Evolutionary conservation across 1,139 yeast genomes (phyloP).

Genomic region (Hyphopichia wangnamkhiaoensis): DNA sequence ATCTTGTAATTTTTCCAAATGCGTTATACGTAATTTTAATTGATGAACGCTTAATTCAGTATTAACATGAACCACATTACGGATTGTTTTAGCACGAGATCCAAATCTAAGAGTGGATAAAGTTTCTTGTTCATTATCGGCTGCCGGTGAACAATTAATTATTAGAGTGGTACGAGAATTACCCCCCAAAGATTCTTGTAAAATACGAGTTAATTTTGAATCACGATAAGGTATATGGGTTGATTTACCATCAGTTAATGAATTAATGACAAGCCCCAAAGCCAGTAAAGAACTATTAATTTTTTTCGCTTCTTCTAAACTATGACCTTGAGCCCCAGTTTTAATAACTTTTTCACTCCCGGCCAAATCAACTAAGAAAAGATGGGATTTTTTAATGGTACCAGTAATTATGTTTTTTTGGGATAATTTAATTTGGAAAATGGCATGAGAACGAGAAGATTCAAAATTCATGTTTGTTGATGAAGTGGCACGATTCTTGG

Average conservation of each 20-base stretch:
- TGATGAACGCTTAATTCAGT: constrained; percentile 64
- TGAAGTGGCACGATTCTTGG: constrained; percentile 55
- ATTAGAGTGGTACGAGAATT: constrained; percentile 81
- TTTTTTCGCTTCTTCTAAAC: constrained; percentile 81
- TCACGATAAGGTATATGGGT: constrained; percentile 79
- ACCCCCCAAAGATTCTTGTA: constrained; percentile 87
- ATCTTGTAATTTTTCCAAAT: constrained; percentile 50
- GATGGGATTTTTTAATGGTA: constrained; percentile 60
- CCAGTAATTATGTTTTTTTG: constrained; percentile 62
- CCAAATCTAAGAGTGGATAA: constrained; percentile 81
- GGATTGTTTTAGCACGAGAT: constrained; percentile 70
- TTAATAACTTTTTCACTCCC: constrained; percentile 88
- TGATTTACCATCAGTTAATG: constrained; percentile 69
- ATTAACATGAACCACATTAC: constrained; percentile 68
- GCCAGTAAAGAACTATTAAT: constrained; percentile 78
- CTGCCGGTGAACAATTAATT: constrained; percentile 74
- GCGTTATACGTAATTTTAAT: constrained; percentile 49
- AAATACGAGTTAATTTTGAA: constrained; percentile 77
- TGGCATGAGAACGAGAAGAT: constrained; percentile 82
- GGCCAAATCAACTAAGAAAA: constrained; percentile 83
- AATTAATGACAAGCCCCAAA: constrained; percentile 78
- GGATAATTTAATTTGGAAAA: constrained; percentile 64
- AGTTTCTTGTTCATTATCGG: constrained; percentile 65
- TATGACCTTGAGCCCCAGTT: constrained; percentile 76
- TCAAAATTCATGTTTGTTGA: constrained; percentile 74